Evolutionary conservation across 176 grass and related monocot species (phyloP).

Genomic region (Microstegium vimineum): DNA sequence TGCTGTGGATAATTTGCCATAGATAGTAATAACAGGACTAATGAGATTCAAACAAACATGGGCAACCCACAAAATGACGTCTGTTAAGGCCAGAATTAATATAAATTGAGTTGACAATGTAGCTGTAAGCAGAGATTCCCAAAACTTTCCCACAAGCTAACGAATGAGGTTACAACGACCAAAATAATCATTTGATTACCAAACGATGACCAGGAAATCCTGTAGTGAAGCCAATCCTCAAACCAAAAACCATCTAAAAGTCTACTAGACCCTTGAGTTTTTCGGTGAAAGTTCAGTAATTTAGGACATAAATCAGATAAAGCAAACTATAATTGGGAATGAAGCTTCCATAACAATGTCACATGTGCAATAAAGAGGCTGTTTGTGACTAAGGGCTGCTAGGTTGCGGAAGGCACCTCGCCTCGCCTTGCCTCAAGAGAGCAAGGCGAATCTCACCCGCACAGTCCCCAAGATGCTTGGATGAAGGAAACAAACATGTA

Average conservation of each 20-base stretch:
- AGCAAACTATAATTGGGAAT: neutral
- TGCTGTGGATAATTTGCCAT: neutral
- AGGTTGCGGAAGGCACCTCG: too few relatives aligned
- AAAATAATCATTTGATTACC: neutral
- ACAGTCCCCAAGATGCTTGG: too few relatives aligned
- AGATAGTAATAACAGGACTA: neutral
- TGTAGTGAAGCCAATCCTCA: neutral
- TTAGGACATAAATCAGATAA: neutral
- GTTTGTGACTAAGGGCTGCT: neutral
- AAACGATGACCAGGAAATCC: neutral
- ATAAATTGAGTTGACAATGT: neutral
- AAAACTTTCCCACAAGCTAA: neutral
- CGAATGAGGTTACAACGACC: neutral
- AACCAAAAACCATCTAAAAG: slow-evolving; percentile 7
- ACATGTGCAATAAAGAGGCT: neutral
- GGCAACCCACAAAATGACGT: neutral
- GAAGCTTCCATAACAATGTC: neutral
- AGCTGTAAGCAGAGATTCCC: neutral
- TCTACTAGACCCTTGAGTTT: neutral
- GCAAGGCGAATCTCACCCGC: too few relatives aligned
- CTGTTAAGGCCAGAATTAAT: neutral
- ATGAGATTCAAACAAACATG: neutral
- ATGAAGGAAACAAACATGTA: too few relatives aligned
- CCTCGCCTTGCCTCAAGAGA: too few relatives aligned
- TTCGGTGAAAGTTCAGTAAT: neutral